Conservation (phyloP, 345 rosid genomes). For the Limnanthes douglasii region DNA sequence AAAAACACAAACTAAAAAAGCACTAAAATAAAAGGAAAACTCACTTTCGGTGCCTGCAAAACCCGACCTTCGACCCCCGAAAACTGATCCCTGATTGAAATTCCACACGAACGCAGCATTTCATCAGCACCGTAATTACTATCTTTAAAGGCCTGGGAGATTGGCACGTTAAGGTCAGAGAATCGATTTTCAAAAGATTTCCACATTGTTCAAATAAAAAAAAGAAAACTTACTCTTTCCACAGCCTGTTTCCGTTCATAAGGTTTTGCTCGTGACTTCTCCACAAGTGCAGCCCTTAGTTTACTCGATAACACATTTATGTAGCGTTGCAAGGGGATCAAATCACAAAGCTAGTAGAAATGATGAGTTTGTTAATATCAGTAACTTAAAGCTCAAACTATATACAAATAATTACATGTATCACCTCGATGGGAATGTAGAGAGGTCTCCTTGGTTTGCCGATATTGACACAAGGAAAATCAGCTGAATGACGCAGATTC, state of each 20-base stretch:
- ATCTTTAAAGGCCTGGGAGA: constrained; percentile 45
- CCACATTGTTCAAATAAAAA: too few relatives aligned
- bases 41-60: constrained; percentile 73
- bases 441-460: constrained; percentile 76
- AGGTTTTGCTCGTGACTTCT: constrained; percentile 77
- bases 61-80: constrained; percentile 64
- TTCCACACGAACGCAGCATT: constrained; percentile 51
- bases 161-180: constrained; percentile 8
- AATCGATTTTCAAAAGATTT: constrained; percentile 9
- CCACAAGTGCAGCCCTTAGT: constrained; percentile 65
- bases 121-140: constrained; percentile 38
- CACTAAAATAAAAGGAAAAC: too few relatives aligned
- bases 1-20: neutral
- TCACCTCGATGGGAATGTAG: constrained; percentile 75
- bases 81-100: constrained; percentile 47
- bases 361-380: too few relatives aligned
- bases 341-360: constrained; percentile 74
- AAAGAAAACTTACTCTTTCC: constrained; percentile 40
- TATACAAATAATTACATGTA: constrained; percentile 1
- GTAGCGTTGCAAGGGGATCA: constrained; percentile 79
- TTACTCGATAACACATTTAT: constrained; percentile 47
- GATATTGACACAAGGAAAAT: constrained; percentile 77
- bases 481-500: constrained; percentile 40
- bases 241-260: constrained; percentile 43
- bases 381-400: constrained; percentile 11